Percentiles rank a stretch among this genome's conserved stretches.
These are phyloP conservation scores for Phyllosticta paracitricarpa DNA, from an alignment of 2,329 filamentous ascomycete species.

Conservation along the genomic window DNA sequence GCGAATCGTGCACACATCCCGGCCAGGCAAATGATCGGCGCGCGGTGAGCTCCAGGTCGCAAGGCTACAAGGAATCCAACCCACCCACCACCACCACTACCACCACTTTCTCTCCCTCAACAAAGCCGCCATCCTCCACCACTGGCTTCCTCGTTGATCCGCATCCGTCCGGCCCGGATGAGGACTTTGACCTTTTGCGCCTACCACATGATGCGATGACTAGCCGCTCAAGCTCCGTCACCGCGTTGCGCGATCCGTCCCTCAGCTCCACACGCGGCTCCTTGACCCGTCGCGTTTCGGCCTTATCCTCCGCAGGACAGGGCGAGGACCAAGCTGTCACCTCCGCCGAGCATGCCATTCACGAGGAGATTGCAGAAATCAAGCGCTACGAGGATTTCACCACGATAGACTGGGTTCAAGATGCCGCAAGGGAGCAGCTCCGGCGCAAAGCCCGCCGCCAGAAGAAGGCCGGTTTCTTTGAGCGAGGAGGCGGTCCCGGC, in stretches of 20 bases:
- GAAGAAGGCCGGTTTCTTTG: conserved; percentile 62
- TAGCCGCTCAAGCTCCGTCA: conserved; percentile 29
- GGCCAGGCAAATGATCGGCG: conserved; percentile 1
- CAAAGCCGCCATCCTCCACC: conserved; percentile 1
- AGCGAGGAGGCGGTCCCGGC: conserved; percentile 55
- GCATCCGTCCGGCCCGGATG: background rate
- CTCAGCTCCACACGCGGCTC: conserved; percentile 43
- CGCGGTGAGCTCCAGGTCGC: conserved; percentile 1
- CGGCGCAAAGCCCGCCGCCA: conserved; percentile 67
- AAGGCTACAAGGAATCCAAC: conserved; percentile 3
- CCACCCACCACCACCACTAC: background rate
- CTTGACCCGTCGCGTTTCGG: conserved; percentile 58
- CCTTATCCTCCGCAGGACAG: conserved; percentile 54
- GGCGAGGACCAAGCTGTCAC: conserved; percentile 46
- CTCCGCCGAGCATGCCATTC: conserved; percentile 60
- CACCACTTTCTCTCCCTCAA: background rate
- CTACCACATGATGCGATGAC: conserved; percentile 34
- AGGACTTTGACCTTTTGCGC: background rate
- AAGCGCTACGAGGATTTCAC: conserved; percentile 99
- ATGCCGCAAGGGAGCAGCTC: conserved; percentile 82
- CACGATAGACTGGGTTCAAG: conserved; percentile 98
- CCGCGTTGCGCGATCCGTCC: conserved; percentile 31
- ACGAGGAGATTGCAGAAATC: conserved; percentile 94
- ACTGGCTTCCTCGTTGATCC: background rate
- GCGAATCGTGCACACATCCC: background rate